Evolutionary conservation across 2,329 filamentous ascomycete genomes (phyloP).

Genomic region (Domatiomyces catenatus): DNA sequence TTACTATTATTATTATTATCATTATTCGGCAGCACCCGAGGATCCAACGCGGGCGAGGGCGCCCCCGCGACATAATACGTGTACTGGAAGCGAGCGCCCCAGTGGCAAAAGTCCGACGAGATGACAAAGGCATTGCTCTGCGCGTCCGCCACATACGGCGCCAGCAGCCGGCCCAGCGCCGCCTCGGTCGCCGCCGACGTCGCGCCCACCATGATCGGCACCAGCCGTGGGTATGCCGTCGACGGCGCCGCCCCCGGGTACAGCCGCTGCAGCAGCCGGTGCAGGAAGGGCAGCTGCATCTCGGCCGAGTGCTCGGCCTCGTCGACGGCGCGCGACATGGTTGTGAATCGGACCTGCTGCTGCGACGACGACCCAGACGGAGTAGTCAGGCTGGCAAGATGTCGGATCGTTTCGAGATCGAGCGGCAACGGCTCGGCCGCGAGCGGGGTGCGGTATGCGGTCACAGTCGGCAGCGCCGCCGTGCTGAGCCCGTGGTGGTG

Average conservation of each 20-base stretch:
- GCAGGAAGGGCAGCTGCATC: constrained; percentile 91
- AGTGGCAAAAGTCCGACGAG: constrained; percentile 94
- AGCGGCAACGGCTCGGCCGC: constrained; percentile 29
- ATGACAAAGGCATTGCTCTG: constrained; percentile 63
- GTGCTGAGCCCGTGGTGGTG: constrained; percentile 70
- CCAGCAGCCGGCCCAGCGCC: constrained; percentile 52
- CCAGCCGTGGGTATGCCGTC: constrained; percentile 52
- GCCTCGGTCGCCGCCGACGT: constrained; percentile 53
- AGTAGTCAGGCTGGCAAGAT: constrained; percentile 19
- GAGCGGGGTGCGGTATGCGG: constrained; percentile 31
- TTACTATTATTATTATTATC: too few relatives aligned
- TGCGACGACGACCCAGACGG: constrained; percentile 15
- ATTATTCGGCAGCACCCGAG: constrained; percentile 24
- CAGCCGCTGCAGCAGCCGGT: constrained; percentile 52
- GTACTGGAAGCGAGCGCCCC: constrained; percentile 74
- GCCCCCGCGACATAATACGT: constrained; percentile 53
- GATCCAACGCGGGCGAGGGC: constrained; percentile 28
- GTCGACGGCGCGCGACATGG: constrained; percentile 52
- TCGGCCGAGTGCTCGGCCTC: constrained; percentile 83
- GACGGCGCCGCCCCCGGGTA: constrained; percentile 31
- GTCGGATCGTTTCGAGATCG: constrained; percentile 28
- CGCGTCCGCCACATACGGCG: constrained; percentile 61
- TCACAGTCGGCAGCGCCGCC: constrained; percentile 60
- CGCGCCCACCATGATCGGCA: constrained; percentile 75
- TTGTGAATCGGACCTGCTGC: constrained; percentile 23